A percentile compares a stretch with the other conserved stretches of the same genome.
These are phyloP conservation scores for Linanthus parryae DNA, from an alignment of 148 eudicot species.

Conservation along the genomic window DNA sequence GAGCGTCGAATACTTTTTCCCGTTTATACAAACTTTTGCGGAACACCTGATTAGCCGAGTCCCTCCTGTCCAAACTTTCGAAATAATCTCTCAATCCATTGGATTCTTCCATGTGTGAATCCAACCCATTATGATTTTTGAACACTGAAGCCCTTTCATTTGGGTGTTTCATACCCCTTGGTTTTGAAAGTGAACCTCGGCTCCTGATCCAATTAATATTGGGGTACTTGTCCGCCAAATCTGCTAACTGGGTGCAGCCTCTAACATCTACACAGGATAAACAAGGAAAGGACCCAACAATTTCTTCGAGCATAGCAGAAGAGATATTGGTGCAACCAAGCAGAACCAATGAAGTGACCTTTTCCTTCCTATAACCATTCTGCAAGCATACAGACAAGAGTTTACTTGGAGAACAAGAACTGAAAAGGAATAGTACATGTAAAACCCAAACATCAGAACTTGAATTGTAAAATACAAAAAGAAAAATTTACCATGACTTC, in stretches of 20 bases:
- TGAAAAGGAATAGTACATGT: background rate
- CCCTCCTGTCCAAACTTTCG: conserved; percentile 84
- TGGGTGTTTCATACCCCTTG: conserved; percentile 43
- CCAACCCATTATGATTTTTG: conserved; percentile 28
- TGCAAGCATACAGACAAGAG: conserved; percentile 25
- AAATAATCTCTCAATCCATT: conserved; percentile 87
- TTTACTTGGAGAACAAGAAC: background rate
- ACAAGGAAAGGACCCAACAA: conserved; percentile 56
- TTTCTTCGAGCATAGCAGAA: conserved; percentile 55
- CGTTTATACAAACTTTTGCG: conserved; percentile 81
- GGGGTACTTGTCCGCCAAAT: conserved; percentile 57
- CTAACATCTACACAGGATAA: conserved; percentile 71
- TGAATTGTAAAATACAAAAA: conserved; percentile 1
- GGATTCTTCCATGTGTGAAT: conserved; percentile 67
- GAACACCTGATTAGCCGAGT: conserved; percentile 71
- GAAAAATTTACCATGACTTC: conserved; percentile 52
- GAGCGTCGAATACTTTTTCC: conserved; percentile 69
- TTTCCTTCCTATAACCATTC: conserved; percentile 74
- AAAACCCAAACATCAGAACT: background rate
- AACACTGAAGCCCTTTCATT: conserved; percentile 36
- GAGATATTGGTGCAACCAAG: conserved; percentile 75
- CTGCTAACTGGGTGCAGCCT: conserved; percentile 87
- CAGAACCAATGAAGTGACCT: conserved; percentile 58
- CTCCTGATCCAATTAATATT: conserved; percentile 62
- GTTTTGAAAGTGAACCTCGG: conserved; percentile 30